phyloP scores from a whole-genome alignment of 345 rosid species.

The Brassica carinata region DNA sequence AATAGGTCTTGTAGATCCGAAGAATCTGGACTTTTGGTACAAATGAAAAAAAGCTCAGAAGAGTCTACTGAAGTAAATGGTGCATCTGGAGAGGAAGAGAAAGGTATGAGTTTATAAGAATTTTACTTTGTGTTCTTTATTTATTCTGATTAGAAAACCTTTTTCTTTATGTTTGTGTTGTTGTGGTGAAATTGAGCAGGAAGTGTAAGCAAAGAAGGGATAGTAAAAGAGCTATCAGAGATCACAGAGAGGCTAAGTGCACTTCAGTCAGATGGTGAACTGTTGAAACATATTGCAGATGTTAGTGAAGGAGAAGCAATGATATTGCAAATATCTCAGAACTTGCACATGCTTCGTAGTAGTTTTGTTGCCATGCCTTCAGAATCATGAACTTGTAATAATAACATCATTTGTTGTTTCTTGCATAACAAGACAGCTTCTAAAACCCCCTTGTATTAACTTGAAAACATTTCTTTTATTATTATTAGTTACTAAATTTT shows the following conservation, averaged over 20 bases:
- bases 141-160: not conserved
- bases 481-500: not conserved
- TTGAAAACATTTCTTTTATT: constrained; percentile 10
- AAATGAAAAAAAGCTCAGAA: not conserved
- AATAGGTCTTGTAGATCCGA: constrained; percentile 14
- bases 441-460: constrained; percentile 8
- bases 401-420: constrained; percentile 1
- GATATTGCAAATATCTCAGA: constrained; percentile 46
- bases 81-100: not conserved
- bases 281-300: constrained; percentile 37
- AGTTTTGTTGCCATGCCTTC: constrained; percentile 44
- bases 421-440: constrained; percentile 11
- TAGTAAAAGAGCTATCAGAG: constrained; percentile 41
- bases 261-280: constrained; percentile 47
- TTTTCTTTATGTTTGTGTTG: not conserved
- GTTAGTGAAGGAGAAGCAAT: constrained; percentile 45
- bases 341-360: constrained; percentile 49
- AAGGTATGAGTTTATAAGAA: not conserved
- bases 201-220: constrained; percentile 8
- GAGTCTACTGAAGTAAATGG: not conserved
- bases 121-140: not conserved
- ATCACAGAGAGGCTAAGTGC: constrained; percentile 46
- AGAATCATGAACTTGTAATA: constrained; percentile 30
- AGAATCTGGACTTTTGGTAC: not conserved
- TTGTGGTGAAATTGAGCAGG: not conserved